Evolutionary conservation across 1,139 yeast genomes (phyloP), one percentile per base, ranked within the genome.

Genomic region (Blastobotrys malaysiensis): DNA sequence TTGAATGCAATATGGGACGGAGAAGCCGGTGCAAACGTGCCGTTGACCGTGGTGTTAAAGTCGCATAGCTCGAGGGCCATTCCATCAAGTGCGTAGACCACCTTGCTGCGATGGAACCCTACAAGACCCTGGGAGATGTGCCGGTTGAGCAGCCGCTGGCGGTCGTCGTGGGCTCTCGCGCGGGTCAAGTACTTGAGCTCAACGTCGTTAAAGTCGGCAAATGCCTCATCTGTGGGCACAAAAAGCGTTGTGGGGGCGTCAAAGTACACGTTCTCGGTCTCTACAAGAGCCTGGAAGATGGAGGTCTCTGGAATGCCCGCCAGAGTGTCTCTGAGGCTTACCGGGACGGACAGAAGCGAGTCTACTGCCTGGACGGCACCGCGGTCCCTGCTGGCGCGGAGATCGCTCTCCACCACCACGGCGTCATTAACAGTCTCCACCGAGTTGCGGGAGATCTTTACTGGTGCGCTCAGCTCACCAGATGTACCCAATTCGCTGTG

Each of bases 321-420:
- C 13, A 81, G 58, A 7, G 73, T 63, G 4, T 76, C 75, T 61
- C 85, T 77, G 27, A 80, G 52, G 1, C 74, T 58, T 1, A 73
- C 73, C 46, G 82, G 80, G 1, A 72, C 52, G 0, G 74, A 73
- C 4, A 87, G 63, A 5, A 84, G 64, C 7, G 72, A 64, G 57
- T 84, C 85, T 2, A 88, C 74, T 0, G 89, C 93, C 58, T 88
- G 95, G 6, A 91, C 82, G 24, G 81, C 81, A 0, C 96, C 86
- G 60, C 83, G 76, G 61, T 84, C 88, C 52, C 84, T 81, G 46
- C 80, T 79, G 1, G 96, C 93, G 55, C 73, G 71, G 48, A 85
- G 68, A 65, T 89, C 89, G 0, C 77, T 68, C 36, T 85, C 89
- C 2, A 87, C 79, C 2, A 89, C 56, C n/a, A 27, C 27, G 39